These are phyloP conservation scores for Coccomyxa sp. DNA, from an alignment of 139 green algal species.

Conservation along the genomic window DNA sequence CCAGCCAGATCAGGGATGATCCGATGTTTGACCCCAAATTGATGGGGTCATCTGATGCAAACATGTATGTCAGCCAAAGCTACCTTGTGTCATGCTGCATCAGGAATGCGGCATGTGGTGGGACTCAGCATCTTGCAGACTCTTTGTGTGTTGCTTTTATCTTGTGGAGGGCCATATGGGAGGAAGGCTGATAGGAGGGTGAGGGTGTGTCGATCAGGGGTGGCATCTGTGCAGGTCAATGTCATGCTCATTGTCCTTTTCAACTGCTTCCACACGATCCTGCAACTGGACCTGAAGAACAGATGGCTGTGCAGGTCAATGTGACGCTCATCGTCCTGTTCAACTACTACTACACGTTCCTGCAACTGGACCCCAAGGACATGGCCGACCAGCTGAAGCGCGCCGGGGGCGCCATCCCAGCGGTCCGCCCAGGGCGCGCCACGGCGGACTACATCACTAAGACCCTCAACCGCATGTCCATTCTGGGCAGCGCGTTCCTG, in stretches of 20 bases:
- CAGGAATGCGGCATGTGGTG: too few species aligned
- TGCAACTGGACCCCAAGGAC: conserved; percentile 98
- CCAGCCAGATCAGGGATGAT: neutral
- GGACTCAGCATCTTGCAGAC: too few species aligned
- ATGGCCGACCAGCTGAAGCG: conserved; percentile 95
- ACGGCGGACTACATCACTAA: conserved; percentile 91
- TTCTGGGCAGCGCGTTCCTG: conserved; percentile 93
- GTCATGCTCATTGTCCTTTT: neutral
- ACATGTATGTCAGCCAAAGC: too few species aligned
- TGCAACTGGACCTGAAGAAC: neutral
- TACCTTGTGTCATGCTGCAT: too few species aligned
- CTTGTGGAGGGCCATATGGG: too few species aligned
- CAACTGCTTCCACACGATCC: neutral
- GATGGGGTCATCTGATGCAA: too few species aligned
- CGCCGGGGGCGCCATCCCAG: conserved; percentile 83
- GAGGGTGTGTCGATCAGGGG: too few species aligned
- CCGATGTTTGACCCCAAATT: neutral
- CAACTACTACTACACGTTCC: conserved; percentile 99
- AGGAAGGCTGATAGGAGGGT: too few species aligned
- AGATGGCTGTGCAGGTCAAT: conserved; percentile 51
- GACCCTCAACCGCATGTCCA: conserved; percentile 86
- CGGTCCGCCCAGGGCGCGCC: conserved; percentile 73
- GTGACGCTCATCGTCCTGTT: conserved; percentile 95
- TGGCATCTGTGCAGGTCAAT: neutral
- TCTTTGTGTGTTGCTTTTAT: neutral